phyloP scores from a whole-genome alignment of 257 asterid genomes.

The Solanum stenotomum region DNA sequence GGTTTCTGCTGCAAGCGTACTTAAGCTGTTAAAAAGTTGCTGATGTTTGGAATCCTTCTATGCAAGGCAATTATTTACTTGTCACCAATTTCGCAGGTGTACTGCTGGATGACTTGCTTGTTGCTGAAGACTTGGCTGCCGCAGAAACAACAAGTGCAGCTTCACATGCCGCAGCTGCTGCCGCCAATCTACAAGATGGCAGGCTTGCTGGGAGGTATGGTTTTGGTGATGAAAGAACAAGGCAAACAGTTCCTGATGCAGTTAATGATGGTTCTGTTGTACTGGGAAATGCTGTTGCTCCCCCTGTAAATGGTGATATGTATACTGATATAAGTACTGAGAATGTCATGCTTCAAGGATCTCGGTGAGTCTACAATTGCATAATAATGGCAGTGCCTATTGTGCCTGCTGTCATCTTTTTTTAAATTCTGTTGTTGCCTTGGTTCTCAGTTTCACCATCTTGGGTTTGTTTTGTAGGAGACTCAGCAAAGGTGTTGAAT shows the following conservation, averaged over 20 bases:
- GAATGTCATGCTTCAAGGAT: slow-evolving; percentile 72
- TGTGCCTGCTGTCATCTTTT: neutral
- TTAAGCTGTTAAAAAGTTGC: neutral
- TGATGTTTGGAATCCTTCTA: neutral
- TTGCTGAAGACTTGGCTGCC: slow-evolving; percentile 94
- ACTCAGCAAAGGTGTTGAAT: slow-evolving; percentile 86
- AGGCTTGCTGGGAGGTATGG: slow-evolving; percentile 64
- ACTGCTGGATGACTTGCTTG: slow-evolving; percentile 85
- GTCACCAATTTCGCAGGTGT: slow-evolving; percentile 46
- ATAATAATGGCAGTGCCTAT: neutral
- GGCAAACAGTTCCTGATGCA: slow-evolving; percentile 40
- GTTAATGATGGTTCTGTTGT: slow-evolving; percentile 77
- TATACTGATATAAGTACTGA: slow-evolving; percentile 90
- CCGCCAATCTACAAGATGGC: slow-evolving; percentile 57
- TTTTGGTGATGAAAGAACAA: slow-evolving; percentile 52
- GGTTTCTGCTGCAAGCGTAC: neutral
- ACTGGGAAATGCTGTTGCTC: slow-evolving; percentile 90
- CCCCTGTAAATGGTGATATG: slow-evolving; percentile 84
- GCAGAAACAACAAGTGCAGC: slow-evolving; percentile 93
- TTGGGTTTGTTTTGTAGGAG: slow-evolving; percentile 32
- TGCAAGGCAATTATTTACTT: neutral
- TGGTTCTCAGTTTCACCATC: neutral
- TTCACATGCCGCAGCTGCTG: slow-evolving; percentile 97
- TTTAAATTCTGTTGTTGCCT: neutral
- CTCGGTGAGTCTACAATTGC: slow-evolving; percentile 44